Evolutionary conservation across 2,329 filamentous ascomycete genomes (phyloP).

Genomic region (Dothistroma septosporum): DNA sequence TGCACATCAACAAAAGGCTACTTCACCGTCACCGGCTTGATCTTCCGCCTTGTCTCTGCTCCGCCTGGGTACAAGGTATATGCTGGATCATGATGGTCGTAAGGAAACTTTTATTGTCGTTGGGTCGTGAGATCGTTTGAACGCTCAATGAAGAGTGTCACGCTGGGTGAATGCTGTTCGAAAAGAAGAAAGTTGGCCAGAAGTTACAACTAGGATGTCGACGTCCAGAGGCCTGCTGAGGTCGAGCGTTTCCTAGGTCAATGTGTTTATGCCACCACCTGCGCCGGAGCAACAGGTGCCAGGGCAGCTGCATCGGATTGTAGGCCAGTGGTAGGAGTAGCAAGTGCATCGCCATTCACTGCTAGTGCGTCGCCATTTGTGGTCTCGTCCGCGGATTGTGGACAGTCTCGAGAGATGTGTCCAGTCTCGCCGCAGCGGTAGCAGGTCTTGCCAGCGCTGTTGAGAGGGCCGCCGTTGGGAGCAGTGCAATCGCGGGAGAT

Average conservation of each 20-base stretch:
- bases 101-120: slow-evolving; percentile 28
- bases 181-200: slow-evolving; percentile 20
- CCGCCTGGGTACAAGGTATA: slow-evolving; percentile 28
- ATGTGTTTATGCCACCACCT: slow-evolving; percentile 42
- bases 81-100: slow-evolving; percentile 29
- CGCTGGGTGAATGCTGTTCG: slow-evolving; percentile 18
- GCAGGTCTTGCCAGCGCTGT: slow-evolving; percentile 90
- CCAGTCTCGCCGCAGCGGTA: slow-evolving; percentile 95
- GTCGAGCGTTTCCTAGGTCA: slow-evolving; percentile 1
- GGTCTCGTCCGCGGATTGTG: slow-evolving; percentile 53
- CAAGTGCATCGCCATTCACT: slow-evolving; percentile 31
- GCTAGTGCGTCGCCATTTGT: slow-evolving; percentile 30
- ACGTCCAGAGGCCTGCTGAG: slow-evolving; percentile 19
- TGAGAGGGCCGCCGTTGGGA: slow-evolving; percentile 90
- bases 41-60: slow-evolving; percentile 22
- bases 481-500: slow-evolving; percentile 94
- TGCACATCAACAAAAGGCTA: slow-evolving; percentile 24
- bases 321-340: slow-evolving; percentile 34
- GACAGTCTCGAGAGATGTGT: slow-evolving; percentile 94
- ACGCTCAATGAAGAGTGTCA: slow-evolving; percentile 21
- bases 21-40: slow-evolving; percentile 19
- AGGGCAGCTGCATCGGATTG: slow-evolving; percentile 39
- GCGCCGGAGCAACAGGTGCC: slow-evolving; percentile 39
- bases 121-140: slow-evolving; percentile 28
- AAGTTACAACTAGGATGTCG: slow-evolving; percentile 9